A percentile compares a stretch with the other conserved stretches of the same genome.
Evolutionary conservation across 306 rosid species (phyloP).

Genomic region (Ormosia emarginata): DNA sequence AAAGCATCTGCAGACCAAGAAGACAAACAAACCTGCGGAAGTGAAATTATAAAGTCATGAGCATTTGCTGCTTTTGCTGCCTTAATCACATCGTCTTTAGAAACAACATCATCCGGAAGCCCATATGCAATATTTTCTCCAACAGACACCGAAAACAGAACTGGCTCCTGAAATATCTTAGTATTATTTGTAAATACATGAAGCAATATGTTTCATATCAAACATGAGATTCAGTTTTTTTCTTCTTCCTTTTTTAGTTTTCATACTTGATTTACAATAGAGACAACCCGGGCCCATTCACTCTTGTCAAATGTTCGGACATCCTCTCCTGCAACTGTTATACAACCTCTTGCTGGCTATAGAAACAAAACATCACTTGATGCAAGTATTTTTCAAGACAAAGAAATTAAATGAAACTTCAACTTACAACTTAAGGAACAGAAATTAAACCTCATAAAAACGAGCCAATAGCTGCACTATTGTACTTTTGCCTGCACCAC

Average conservation of each 20-base stretch:
- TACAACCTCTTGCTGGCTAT: slow-evolving; percentile 80
- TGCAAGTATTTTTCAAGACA: slow-evolving; percentile 10
- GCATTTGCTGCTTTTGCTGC: slow-evolving; percentile 99
- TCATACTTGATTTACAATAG: slow-evolving; percentile 83
- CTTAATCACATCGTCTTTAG: slow-evolving; percentile 86
- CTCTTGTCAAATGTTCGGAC: slow-evolving; percentile 88
- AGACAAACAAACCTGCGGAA: slow-evolving; percentile 69
- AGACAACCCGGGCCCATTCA: slow-evolving; percentile 87
- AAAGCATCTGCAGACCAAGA: slow-evolving; percentile 9
- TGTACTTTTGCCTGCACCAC: slow-evolving; percentile 96
- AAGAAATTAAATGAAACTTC: slow-evolving; percentile 11
- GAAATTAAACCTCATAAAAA: slow-evolving; percentile 78
- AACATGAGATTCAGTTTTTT: not conserved
- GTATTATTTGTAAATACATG: slow-evolving; percentile 1
- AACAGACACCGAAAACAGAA: slow-evolving; percentile 88
- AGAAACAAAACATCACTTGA: slow-evolving; percentile 25
- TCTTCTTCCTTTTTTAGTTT: not conserved
- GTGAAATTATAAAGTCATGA: slow-evolving; percentile 90
- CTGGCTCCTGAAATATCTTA: slow-evolving; percentile 70
- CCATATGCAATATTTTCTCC: slow-evolving; percentile 98
- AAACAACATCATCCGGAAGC: slow-evolving; percentile 88
- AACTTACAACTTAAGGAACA: slow-evolving; percentile 12
- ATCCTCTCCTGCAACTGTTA: slow-evolving; percentile 89
- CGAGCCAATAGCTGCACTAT: slow-evolving; percentile 90
- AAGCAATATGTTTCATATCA: slow-evolving; percentile 11